Evolutionary conservation across 164 flowering plant species (phyloP), one percentile per base, ranked within the genome.

Genomic region (Macadamia tetraphylla): DNA sequence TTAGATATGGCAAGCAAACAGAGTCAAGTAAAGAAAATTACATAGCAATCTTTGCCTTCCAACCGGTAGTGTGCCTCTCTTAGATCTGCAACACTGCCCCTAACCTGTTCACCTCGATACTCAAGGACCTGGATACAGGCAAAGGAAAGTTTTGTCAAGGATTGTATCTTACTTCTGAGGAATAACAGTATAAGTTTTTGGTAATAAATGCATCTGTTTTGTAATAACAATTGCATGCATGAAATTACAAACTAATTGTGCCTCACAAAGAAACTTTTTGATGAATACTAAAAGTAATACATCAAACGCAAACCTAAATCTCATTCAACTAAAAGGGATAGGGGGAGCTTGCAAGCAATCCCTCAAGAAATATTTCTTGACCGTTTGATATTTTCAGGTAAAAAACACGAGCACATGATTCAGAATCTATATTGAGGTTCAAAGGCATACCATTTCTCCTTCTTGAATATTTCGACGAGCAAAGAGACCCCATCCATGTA

Each of bases 401-500:
- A 31, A 70, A 64, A 23, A 58, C 15, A 43, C 56, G 30, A 46
- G 63, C 10, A 58, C 14, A 14, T 23, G 4, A 43, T 23, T 29
- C 31, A 43, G 35, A 43, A 31, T 31, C 61, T 30, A 60, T 35
- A 64, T 42, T 60, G n/a, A 42, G 64, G 53, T 69, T 31, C 52
- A 44, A 58, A 44, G 12, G 57, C 14, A 58, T 81, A 91, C 99
- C 99, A 95, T 95, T 73, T 92, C 97, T 79, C 99, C 99, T 86
- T 92, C 99, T 74, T 84, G 96, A 76, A 95, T 91, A 64, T 80
- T 76, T 66, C 82, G 75, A 18, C 91, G 88, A 46, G 99, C 98
- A 77, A 95, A 95, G 51, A 95, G 98, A 58, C 99, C 98, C 98
- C 99, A 92, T 48, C 98, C 94, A 78, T 95, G 99, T 80, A 95